These are phyloP conservation scores for Avena insularis DNA, from an alignment of 176 grass and related monocot species.

Conservation along the genomic window DNA sequence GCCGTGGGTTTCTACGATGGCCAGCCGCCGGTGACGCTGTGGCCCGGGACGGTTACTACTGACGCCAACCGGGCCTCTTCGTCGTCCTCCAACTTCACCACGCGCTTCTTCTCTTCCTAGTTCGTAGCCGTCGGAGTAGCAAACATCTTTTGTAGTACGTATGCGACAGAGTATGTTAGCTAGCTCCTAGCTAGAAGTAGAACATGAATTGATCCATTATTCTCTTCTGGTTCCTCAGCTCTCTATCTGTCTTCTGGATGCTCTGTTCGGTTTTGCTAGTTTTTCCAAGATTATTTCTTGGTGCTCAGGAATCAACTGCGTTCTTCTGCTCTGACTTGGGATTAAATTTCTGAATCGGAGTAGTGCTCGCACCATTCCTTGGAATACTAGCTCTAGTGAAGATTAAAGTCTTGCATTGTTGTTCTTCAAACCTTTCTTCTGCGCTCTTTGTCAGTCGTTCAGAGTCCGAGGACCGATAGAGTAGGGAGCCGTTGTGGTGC, in stretches of 20 bases:
- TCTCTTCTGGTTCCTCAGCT: not conserved
- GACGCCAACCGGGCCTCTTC: constrained; percentile 56
- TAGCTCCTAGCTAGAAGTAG: constrained; percentile 1
- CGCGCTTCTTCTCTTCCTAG: constrained; percentile 46
- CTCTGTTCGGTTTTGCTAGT: not conserved
- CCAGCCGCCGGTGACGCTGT: constrained; percentile 21
- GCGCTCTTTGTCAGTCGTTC: not conserved
- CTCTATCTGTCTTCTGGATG: not conserved
- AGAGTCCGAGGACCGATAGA: constrained; percentile 23
- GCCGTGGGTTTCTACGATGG: constrained; percentile 24
- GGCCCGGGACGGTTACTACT: constrained; percentile 7
- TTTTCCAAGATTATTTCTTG: not conserved
- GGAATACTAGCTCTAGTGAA: not conserved
- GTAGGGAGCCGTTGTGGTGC: not conserved
- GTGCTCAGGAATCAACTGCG: not conserved
- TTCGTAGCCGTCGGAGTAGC: constrained; percentile 35
- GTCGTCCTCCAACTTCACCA: constrained; percentile 41
- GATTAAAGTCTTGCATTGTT: not conserved
- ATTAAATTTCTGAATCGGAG: not conserved
- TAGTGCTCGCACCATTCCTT: not conserved
- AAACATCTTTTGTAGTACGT: not conserved
- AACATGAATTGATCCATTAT: constrained; percentile 41
- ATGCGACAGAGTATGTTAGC: not conserved
- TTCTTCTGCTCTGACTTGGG: not conserved
- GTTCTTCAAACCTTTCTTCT: not conserved